Evolutionary conservation across 2,329 filamentous ascomycete species (phyloP).

Genomic region (Leptographium flavum): DNA sequence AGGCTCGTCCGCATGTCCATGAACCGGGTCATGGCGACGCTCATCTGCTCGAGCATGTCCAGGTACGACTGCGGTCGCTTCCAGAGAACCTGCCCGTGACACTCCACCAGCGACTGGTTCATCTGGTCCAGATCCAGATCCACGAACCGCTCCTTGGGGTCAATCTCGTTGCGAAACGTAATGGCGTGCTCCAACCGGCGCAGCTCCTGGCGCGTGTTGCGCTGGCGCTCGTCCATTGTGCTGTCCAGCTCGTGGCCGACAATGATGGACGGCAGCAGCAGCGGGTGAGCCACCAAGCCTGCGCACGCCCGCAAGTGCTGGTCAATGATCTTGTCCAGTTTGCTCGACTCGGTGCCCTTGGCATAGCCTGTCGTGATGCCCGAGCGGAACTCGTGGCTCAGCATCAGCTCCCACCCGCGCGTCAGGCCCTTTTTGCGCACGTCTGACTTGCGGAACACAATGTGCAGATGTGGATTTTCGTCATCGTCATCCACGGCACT

Average conservation of each 20-base stretch:
- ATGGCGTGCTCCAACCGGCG: constrained; percentile 46
- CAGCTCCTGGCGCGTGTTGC: constrained; percentile 47
- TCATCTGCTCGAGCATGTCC: constrained; percentile 12
- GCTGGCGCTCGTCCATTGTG: constrained; percentile 45
- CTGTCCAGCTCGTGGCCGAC: constrained; percentile 42
- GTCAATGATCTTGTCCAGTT: constrained; percentile 32
- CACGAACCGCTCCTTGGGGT: constrained; percentile 38
- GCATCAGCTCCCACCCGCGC: constrained; percentile 50
- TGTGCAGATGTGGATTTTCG: constrained; percentile 42
- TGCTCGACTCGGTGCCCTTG: constrained; percentile 45
- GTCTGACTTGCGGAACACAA: constrained; percentile 52
- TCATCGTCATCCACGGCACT: constrained; percentile 40
- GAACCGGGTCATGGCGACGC: constrained; percentile 10
- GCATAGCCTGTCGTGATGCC: constrained; percentile 44
- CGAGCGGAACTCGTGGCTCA: constrained; percentile 40
- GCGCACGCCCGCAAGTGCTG: constrained; percentile 34
- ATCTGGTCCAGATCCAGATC: constrained; percentile 43
- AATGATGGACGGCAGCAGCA: constrained; percentile 44
- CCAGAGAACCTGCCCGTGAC: constrained; percentile 25
- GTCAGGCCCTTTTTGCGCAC: constrained; percentile 50
- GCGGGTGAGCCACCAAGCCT: constrained; percentile 37
- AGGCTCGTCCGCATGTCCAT: constrained; percentile 2
- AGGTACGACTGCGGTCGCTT: constrained; percentile 41
- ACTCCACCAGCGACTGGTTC: constrained; percentile 49
- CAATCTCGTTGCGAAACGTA: constrained; percentile 44